These are phyloP conservation scores for Annona cherimola DNA, from an alignment of 164 flowering plant species.

Conservation along the genomic window DNA sequence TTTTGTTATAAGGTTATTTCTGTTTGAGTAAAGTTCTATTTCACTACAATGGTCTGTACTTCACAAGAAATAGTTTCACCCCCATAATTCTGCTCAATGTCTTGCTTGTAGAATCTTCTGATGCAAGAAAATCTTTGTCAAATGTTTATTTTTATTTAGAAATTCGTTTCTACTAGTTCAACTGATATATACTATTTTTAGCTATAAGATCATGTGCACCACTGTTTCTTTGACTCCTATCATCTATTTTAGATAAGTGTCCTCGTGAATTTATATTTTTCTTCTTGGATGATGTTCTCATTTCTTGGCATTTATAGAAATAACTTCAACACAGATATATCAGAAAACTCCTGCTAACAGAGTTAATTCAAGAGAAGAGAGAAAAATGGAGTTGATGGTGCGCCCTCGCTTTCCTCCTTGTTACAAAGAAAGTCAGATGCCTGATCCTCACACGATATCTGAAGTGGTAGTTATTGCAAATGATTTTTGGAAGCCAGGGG, in stretches of 20 bases:
- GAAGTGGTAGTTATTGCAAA: constrained; percentile 41
- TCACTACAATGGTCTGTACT: background rate
- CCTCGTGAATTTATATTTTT: background rate
- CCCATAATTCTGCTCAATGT: background rate
- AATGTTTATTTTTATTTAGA: background rate
- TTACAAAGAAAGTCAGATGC: constrained; percentile 33
- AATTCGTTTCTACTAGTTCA: background rate
- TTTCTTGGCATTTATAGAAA: constrained; percentile 20
- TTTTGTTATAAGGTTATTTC: too few relatives aligned
- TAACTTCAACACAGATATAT: constrained; percentile 25
- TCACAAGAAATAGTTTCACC: background rate
- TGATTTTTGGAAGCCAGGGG: constrained; percentile 68
- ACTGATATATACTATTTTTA: background rate
- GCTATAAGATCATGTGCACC: background rate
- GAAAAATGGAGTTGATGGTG: constrained; percentile 49
- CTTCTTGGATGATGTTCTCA: background rate
- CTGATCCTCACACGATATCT: constrained; percentile 23
- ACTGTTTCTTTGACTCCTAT: background rate
- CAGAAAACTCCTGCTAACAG: constrained; percentile 20
- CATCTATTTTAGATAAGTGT: background rate
- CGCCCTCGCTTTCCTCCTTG: constrained; percentile 69
- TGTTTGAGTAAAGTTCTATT: too few relatives aligned
- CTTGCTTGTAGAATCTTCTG: background rate
- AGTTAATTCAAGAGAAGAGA: constrained; percentile 8
- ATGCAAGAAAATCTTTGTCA: background rate